These are phyloP conservation scores for Ceraceosorus bombacis DNA, from an alignment of 1,284 basidiomycete genomes.

Conservation along the genomic window DNA sequence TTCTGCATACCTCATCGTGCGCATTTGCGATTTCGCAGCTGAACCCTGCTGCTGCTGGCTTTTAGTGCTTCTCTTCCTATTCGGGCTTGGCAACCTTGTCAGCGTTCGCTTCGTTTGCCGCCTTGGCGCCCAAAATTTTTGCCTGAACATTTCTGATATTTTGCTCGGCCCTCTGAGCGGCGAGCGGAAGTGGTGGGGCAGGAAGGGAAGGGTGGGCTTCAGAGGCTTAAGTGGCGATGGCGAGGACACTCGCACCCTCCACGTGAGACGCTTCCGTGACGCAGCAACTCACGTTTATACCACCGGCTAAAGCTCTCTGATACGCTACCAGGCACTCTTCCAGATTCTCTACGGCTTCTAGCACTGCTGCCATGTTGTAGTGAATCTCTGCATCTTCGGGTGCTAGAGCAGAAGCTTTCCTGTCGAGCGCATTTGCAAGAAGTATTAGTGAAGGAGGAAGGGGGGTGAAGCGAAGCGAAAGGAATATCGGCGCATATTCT, in stretches of 20 bases:
- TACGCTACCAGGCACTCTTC: constrained; percentile 75
- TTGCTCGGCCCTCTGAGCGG: constrained; percentile 58
- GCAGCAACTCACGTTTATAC: constrained; percentile 56
- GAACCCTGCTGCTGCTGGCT: no score
- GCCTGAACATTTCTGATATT: constrained; percentile 61
- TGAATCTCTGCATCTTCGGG: constrained; percentile 91
- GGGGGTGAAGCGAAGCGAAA: neutral
- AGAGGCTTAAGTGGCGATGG: neutral
- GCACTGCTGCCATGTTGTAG: constrained; percentile 83
- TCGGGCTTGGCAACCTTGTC: no score
- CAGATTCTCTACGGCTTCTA: constrained; percentile 69
- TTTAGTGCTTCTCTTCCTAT: no score
- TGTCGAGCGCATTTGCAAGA: constrained; percentile 41
- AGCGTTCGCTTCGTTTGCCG: constrained; percentile 1
- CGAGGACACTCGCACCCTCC: no score
- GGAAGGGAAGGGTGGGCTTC: neutral
- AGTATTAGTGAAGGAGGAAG: constrained; percentile 9
- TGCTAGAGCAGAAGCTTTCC: constrained; percentile 72
- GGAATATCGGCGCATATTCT: constrained; percentile 24
- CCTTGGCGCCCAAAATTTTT: constrained; percentile 6
- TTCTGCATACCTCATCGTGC: no score
- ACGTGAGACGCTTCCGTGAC: no score
- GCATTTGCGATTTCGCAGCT: no score
- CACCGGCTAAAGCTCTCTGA: constrained; percentile 66
- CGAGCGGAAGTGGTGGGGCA: neutral